These are phyloP conservation scores for Luvunga scandens DNA, from an alignment of 345 rosid genomes.

Conservation along the genomic window DNA sequence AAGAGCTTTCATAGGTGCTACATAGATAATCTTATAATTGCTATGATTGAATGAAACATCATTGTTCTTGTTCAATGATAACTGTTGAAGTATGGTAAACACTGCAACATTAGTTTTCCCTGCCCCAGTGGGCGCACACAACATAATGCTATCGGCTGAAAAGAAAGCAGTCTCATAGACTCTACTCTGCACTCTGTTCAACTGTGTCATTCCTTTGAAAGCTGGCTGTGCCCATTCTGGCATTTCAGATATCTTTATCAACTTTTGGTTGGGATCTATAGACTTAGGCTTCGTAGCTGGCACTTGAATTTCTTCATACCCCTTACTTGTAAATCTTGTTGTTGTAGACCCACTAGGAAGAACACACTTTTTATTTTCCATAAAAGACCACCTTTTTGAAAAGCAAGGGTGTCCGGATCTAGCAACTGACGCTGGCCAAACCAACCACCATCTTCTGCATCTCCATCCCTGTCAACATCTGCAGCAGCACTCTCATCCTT, in stretches of 20 bases:
- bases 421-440: too few relatives aligned
- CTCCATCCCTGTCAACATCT: too few relatives aligned
- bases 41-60: conserved; percentile 76
- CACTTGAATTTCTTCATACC: too few relatives aligned
- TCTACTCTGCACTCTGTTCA: conserved; percentile 93
- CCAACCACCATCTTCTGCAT: too few relatives aligned
- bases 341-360: too few relatives aligned
- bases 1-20: conserved; percentile 99
- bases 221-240: conserved; percentile 97
- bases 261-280: conserved; percentile 52
- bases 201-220: conserved; percentile 80
- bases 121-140: conserved; percentile 98
- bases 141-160: conserved; percentile 70
- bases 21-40: conserved; percentile 87
- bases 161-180: conserved; percentile 81
- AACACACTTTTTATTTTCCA: too few relatives aligned
- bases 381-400: too few relatives aligned
- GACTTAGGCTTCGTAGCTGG: conserved; percentile 23
- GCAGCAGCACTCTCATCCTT: too few relatives aligned
- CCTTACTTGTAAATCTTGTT: too few relatives aligned
- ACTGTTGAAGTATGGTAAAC: conserved; percentile 91
- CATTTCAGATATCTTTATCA: conserved; percentile 78
- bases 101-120: conserved; percentile 97
- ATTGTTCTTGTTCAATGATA: conserved; percentile 48
- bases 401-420: too few relatives aligned